Conservation (phyloP, 768 basidiomycete species). For the Leccinum uliginosum region DNA sequence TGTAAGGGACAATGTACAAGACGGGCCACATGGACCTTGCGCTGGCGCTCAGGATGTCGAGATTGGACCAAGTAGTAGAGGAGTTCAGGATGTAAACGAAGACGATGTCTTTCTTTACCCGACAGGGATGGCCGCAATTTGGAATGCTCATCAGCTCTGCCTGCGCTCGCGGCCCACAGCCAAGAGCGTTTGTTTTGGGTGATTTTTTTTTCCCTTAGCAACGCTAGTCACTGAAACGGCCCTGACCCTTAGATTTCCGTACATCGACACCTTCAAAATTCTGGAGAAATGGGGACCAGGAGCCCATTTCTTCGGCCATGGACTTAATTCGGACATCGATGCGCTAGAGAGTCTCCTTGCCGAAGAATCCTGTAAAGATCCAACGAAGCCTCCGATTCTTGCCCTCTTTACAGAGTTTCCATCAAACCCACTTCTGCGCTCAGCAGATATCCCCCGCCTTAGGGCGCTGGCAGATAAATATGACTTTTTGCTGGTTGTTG, state of each 20-base stretch:
- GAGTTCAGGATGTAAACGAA: slow-evolving; percentile 67
- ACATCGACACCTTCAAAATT: slow-evolving; percentile 91
- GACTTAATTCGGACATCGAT: slow-evolving; percentile 71
- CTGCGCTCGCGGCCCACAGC: slow-evolving; percentile 46
- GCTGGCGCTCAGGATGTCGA: slow-evolving; percentile 44
- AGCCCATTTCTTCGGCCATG: slow-evolving; percentile 82
- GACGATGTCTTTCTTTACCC: slow-evolving; percentile 87
- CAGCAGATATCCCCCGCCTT: slow-evolving; percentile 70
- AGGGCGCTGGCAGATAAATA: slow-evolving; percentile 81
- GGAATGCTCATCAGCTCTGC: slow-evolving; percentile 78
- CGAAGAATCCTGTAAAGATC: slow-evolving; percentile 35
- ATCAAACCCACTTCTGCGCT: slow-evolving; percentile 90
- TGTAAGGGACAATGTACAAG: slow-evolving; percentile 48
- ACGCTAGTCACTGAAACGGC: background rate
- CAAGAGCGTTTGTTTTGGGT: slow-evolving; percentile 96
- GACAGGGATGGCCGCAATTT: slow-evolving; percentile 93
- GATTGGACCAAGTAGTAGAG: slow-evolving; percentile 62
- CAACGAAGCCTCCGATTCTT: slow-evolving; percentile 54
- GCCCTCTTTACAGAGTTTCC: slow-evolving; percentile 93
- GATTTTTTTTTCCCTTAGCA: slow-evolving; percentile 1
- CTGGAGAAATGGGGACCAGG: slow-evolving; percentile 96
- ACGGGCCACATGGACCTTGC: slow-evolving; percentile 31
- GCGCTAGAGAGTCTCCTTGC: slow-evolving; percentile 62
- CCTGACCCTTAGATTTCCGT: slow-evolving; percentile 67
- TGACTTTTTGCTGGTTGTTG: slow-evolving; percentile 83